Conservation (phyloP, 345 rosid species). For the Mangifera indica region DNA sequence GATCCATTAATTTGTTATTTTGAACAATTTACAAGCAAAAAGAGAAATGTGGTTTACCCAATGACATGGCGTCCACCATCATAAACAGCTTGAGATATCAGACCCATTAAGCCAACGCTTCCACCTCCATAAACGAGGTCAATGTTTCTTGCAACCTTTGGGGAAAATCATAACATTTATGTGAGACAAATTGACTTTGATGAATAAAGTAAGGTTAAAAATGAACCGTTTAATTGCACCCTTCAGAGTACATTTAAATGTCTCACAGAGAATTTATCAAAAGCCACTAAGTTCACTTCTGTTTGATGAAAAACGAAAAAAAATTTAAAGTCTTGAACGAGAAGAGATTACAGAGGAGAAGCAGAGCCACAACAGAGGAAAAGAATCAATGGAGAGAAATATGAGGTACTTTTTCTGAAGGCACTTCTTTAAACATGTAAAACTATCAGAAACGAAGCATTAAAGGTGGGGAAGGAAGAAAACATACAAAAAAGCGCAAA, state of each 20-base stretch:
- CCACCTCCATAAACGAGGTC: conserved; percentile 98
- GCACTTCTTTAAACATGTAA: background rate
- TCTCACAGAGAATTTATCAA: background rate
- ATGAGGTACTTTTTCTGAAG: background rate
- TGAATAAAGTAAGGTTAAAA: background rate
- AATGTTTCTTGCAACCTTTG: conserved; percentile 75
- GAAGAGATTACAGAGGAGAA: background rate
- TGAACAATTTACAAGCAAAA: background rate
- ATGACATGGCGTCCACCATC: conserved; percentile 88
- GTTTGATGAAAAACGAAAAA: background rate
- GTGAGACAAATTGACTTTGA: background rate
- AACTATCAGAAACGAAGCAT: background rate
- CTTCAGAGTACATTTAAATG: background rate
- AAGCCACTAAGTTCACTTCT: background rate
- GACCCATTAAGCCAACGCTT: conserved; percentile 89
- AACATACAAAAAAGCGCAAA: background rate
- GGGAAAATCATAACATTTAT: background rate
- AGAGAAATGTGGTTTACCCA: conserved; percentile 45
- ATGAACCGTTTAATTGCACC: background rate
- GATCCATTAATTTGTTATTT: background rate
- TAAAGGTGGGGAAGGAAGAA: background rate
- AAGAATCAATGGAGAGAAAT: background rate
- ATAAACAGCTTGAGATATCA: conserved; percentile 78
- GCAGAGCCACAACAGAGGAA: conserved; percentile 9
- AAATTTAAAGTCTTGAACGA: background rate